Base-by-base conservation (phyloP, 441 rosid genomes). In the Lepidium campestre region DNA sequence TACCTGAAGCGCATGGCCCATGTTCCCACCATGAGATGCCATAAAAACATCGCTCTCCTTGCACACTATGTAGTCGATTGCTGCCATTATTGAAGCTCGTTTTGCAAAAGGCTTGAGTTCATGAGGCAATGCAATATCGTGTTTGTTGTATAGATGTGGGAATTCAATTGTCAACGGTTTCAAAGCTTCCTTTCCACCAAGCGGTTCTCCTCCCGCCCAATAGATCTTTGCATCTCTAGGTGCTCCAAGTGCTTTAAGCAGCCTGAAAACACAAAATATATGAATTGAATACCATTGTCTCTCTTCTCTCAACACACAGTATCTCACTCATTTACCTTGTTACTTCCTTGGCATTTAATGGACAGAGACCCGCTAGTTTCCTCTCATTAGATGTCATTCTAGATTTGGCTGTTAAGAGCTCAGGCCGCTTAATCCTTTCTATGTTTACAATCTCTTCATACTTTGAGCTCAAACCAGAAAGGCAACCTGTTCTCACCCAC, bases 11-110 rank as follows among this genome's bases (percentile, higher is more conserved):
- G 95, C 86, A 4, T 87, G 99, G 23, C 96, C 97, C 99, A 93
- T 93, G 67, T 93, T 93, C 70, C 99, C 99, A 45, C 98, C 98
- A 13, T 90, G 97, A 68, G 98, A 93, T 54, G 98, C 86, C 97
- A 93, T 87, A 80, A 93, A 93, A 70, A 90, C 89, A 42, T 93
- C 91, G 54, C 98, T 91, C 53, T 77, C 80, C 60, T 81, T 87
- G 0, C 93, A 87, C 23, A 93, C 95, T 62, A 93, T 70, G 35
- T 79, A 87, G 75, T 93, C 97, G 8, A 91, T 80, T 8, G 97
- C 96, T 58, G 98, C 97, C 95, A 93, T 77, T 10, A 81, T 45
- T 0, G 98, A 93, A 45, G 96, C 96, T 79, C 75, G 88, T 31
- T 83, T 85, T 17, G 78, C 82, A 53, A 82, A 91, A 34, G 97